Conservation (phyloP, 129 eudicot species). For the Scalesia atractyloides region DNA sequence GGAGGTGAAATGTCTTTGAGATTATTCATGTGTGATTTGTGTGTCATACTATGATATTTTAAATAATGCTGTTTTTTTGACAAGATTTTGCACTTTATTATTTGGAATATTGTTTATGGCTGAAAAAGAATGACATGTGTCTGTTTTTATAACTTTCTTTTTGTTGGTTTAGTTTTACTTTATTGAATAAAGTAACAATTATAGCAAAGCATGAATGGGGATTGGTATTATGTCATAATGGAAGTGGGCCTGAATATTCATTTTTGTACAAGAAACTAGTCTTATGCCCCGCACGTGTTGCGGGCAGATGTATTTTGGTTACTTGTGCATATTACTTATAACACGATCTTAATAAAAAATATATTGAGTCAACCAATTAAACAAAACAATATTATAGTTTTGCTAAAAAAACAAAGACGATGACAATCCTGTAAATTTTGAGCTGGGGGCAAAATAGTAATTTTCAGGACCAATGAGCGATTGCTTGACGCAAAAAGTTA, state of each 20-base stretch:
- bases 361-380: no score
- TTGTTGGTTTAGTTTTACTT: background rate
- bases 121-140: background rate
- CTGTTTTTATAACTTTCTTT: background rate
- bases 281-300: no score
- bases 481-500: no score
- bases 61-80: conserved; percentile 22
- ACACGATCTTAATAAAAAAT: no score
- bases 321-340: no score
- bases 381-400: no score
- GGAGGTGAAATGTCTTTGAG: conserved; percentile 58
- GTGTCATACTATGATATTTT: conserved; percentile 9
- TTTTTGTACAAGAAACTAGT: no score
- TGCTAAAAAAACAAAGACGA: no score
- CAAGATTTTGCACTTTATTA: background rate
- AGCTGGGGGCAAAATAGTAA: no score
- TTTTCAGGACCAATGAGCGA: no score
- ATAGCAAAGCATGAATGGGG: background rate
- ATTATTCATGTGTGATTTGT: background rate
- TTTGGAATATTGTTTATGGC: conserved; percentile 3
- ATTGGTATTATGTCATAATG: background rate
- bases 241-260: background rate
- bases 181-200: background rate
- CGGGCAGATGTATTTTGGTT: no score
- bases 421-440: no score